Evolutionary conservation across 495 filamentous ascomycete genomes (phyloP).

Genomic region (Neurospora hispaniola): DNA sequence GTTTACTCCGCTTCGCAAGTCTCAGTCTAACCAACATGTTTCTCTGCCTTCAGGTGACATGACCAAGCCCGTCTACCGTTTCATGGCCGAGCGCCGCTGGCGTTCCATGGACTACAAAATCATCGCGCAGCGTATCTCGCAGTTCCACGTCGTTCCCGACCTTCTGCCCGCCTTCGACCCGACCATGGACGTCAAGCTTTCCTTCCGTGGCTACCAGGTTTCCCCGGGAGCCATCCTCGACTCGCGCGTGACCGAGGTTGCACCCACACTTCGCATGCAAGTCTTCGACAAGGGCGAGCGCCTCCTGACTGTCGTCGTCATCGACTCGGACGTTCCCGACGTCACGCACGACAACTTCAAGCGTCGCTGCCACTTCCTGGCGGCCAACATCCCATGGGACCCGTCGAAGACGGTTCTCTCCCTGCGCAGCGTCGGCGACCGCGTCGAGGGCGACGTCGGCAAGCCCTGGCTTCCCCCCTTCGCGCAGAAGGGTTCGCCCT

Average conservation of each 20-base stretch:
- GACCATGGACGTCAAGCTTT: slow-evolving; percentile 62
- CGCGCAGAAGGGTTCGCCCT: slow-evolving; percentile 81
- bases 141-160: slow-evolving; percentile 88
- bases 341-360: slow-evolving; percentile 64
- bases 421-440: slow-evolving; percentile 27
- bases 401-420: slow-evolving; percentile 37
- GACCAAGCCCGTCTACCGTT: slow-evolving; percentile 93
- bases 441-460: slow-evolving; percentile 42
- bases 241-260: slow-evolving; percentile 52
- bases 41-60: slow-evolving; percentile 57
- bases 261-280: slow-evolving; percentile 71
- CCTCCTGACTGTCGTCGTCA: slow-evolving; percentile 70
- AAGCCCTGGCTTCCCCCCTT: slow-evolving; percentile 77
- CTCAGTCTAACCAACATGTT: background rate
- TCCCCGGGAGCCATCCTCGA: slow-evolving; percentile 70
- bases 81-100: slow-evolving; percentile 82
- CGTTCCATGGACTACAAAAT: slow-evolving; percentile 57
- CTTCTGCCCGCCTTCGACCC: slow-evolving; percentile 79
- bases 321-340: slow-evolving; percentile 87
- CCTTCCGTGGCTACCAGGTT: slow-evolving; percentile 57
- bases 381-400: slow-evolving; percentile 47
- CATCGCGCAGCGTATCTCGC: slow-evolving; percentile 74
- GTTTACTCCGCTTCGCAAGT: background rate
- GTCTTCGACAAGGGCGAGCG: slow-evolving; percentile 71
- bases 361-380: slow-evolving; percentile 76